These are phyloP conservation scores for Elsinoe arachidis DNA, from an alignment of 2,329 filamentous ascomycete genomes.

Conservation along the genomic window DNA sequence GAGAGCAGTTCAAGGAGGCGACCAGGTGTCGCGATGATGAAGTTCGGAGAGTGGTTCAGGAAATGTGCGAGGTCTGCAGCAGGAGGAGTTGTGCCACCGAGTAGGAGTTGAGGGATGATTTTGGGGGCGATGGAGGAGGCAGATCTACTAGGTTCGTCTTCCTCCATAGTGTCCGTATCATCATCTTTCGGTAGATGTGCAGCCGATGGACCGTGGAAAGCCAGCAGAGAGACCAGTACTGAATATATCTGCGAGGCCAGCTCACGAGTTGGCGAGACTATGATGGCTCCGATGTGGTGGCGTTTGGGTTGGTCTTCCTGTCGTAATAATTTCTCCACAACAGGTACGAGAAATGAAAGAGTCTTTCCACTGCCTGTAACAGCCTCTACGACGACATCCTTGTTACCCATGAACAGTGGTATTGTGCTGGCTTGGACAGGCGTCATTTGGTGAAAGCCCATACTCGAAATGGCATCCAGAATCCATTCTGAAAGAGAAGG, in stretches of 20 bases:
- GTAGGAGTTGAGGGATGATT: slow-evolving; percentile 76
- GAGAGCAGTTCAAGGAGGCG: slow-evolving; percentile 78
- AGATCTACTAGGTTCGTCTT: slow-evolving; percentile 31
- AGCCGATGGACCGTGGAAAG: slow-evolving; percentile 74
- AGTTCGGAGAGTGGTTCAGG: slow-evolving; percentile 72
- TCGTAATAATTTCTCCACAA: slow-evolving; percentile 73
- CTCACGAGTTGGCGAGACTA: slow-evolving; percentile 88
- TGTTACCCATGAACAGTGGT: slow-evolving; percentile 79
- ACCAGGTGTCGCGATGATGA: slow-evolving; percentile 85
- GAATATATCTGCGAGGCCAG: slow-evolving; percentile 83
- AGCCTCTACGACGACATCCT: slow-evolving; percentile 87
- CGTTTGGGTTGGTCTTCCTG: slow-evolving; percentile 76
- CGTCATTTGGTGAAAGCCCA: slow-evolving; percentile 82
- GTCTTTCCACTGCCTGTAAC: slow-evolving; percentile 91
- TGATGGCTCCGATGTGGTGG: slow-evolving; percentile 81
- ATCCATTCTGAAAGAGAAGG: slow-evolving; percentile 74
- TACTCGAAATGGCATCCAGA: slow-evolving; percentile 69
- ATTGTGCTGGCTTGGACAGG: slow-evolving; percentile 92
- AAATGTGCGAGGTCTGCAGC: slow-evolving; percentile 83
- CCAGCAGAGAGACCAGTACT: slow-evolving; percentile 66
- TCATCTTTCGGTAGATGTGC: slow-evolving; percentile 51
- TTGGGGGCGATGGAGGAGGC: slow-evolving; percentile 42
- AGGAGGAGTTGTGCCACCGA: slow-evolving; percentile 72
- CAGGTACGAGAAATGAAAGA: slow-evolving; percentile 72
- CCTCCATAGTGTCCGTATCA: slow-evolving; percentile 29